Evolutionary conservation across 345 rosid genomes (phyloP).

Genomic region (Noccaea caerulescens): DNA sequence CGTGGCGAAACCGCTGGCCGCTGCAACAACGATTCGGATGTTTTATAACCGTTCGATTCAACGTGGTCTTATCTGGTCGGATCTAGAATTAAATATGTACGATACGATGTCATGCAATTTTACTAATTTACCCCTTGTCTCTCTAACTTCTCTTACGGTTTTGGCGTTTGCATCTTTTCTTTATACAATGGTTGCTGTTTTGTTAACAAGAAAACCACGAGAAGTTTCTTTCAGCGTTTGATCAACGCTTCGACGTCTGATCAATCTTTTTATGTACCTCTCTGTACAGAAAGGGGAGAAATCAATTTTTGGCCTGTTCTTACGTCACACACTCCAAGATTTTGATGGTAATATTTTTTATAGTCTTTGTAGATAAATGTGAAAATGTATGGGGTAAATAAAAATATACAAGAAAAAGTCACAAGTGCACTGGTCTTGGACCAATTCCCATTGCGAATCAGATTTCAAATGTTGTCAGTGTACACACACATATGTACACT

Average conservation of each 20-base stretch:
- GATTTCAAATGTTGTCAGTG: constrained; percentile 42
- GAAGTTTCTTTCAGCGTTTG: neutral
- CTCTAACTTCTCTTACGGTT: neutral
- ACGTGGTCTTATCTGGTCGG: constrained; percentile 39
- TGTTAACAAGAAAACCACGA: neutral
- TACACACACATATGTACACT: constrained; percentile 8
- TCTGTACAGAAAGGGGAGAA: neutral
- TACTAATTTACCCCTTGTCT: neutral
- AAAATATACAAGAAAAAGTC: constrained; percentile 26
- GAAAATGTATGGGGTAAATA: constrained; percentile 30
- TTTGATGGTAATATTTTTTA: neutral
- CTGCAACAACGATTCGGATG: constrained; percentile 15
- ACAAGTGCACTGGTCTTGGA: constrained; percentile 72
- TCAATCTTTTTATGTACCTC: neutral
- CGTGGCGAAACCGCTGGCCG: constrained; percentile 38
- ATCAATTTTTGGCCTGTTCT: constrained; percentile 8
- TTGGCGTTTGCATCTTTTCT: constrained; percentile 23
- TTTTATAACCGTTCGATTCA: constrained; percentile 36
- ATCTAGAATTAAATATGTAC: neutral
- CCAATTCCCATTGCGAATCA: constrained; percentile 71
- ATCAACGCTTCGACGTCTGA: constrained; percentile 29
- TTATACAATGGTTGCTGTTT: constrained; percentile 27
- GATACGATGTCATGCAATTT: neutral
- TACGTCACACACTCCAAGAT: constrained; percentile 32
- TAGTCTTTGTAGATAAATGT: constrained; percentile 27